Conservation (phyloP, 202 grass and related monocot genomes). For the Panicum hallii region DNA sequence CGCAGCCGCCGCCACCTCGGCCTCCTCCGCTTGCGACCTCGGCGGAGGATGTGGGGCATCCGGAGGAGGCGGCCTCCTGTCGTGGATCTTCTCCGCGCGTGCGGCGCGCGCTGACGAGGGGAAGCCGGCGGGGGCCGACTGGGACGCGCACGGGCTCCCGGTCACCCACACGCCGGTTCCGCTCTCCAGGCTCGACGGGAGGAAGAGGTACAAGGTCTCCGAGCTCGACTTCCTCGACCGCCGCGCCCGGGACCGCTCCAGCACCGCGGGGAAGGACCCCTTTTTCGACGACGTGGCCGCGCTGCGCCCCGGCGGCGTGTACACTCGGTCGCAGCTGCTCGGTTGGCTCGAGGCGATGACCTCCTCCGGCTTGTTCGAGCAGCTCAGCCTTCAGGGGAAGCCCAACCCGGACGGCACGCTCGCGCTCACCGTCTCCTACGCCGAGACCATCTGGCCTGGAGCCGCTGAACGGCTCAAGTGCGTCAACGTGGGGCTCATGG, state of each 20-base stretch:
- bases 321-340: slow-evolving; percentile 84
- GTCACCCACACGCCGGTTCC: slow-evolving; percentile 58
- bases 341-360: slow-evolving; percentile 69
- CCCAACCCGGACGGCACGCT: slow-evolving; percentile 84
- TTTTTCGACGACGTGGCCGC: slow-evolving; percentile 82
- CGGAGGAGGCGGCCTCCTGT: slow-evolving; percentile 68
- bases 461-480: slow-evolving; percentile 67
- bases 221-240: slow-evolving; percentile 86
- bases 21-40: neutral
- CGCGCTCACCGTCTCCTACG: slow-evolving; percentile 67
- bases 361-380: slow-evolving; percentile 93
- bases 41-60: slow-evolving; percentile 38
- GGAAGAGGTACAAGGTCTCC: slow-evolving; percentile 84
- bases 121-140: slow-evolving; percentile 47
- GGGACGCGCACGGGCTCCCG: slow-evolving; percentile 88
- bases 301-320: slow-evolving; percentile 75
- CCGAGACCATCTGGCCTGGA: slow-evolving; percentile 70
- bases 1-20: neutral
- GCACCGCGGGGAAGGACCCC: slow-evolving; percentile 54
- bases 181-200: slow-evolving; percentile 67
- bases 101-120: slow-evolving; percentile 64
- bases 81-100: slow-evolving; percentile 60
- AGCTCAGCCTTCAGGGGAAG: slow-evolving; percentile 73
- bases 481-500: slow-evolving; percentile 88
- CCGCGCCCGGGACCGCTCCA: slow-evolving; percentile 13